phyloP scores from a whole-genome alignment of 345 rosid species.

The Hibiscus mutabilis region DNA sequence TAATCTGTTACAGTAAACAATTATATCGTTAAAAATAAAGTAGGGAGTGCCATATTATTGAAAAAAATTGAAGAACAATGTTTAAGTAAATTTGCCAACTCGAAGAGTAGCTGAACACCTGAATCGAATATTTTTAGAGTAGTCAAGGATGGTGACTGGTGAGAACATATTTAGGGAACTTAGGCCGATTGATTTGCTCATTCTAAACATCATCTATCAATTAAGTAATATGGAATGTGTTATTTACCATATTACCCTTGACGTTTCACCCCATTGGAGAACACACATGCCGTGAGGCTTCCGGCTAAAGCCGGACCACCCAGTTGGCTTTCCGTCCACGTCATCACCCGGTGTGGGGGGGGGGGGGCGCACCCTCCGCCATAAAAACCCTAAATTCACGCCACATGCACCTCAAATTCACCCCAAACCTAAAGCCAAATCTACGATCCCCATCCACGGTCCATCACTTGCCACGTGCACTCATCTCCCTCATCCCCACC shows the following conservation, averaged over 20 bases:
- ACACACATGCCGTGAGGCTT: constrained; percentile 30
- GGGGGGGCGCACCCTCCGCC: constrained; percentile 17
- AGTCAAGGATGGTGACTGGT: too few relatives aligned
- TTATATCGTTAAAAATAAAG: too few relatives aligned
- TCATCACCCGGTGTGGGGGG: constrained; percentile 18
- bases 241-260: background rate
- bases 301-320: constrained; percentile 30
- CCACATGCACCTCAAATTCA: constrained; percentile 42
- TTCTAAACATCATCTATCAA: background rate
- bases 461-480: constrained; percentile 14
- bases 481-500: constrained; percentile 17
- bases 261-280: background rate
- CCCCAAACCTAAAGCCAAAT: constrained; percentile 29
- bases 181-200: background rate
- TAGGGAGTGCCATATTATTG: too few relatives aligned
- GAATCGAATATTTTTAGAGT: background rate
- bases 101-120: background rate
- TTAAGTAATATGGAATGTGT: background rate
- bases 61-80: too few relatives aligned
- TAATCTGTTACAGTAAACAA: too few relatives aligned
- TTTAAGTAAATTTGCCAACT: too few relatives aligned
- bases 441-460: constrained; percentile 20
- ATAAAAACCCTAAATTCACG: constrained; percentile 36
- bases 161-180: background rate
- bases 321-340: constrained; percentile 32